Base-by-base conservation (phyloP, 495 filamentous ascomycete species). In the Bacidia gigantensis region DNA sequence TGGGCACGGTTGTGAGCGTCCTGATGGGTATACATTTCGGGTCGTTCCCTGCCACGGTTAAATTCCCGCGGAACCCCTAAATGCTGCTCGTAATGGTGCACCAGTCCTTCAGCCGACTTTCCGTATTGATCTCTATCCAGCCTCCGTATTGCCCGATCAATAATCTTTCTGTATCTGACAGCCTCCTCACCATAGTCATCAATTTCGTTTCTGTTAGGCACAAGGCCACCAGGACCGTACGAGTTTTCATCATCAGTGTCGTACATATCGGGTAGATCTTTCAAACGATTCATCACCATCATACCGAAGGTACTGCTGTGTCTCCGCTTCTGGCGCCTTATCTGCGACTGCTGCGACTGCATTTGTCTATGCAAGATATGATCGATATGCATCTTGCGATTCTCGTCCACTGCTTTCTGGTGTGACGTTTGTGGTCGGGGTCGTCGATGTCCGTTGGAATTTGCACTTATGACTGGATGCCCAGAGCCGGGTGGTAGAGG, bases 391-490 rank as follows among this genome's bases (percentile, higher is more conserved):
- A 92, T 81, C 35, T 81, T 84, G 9, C 93, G 77, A 62, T 95
- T 95, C 44, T 83, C 78, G 58, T 95, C 87, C 2, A 97, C 86
- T 7, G 89, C 92, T 25, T 94, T 72, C 60, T 98, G 92, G 64
- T 98, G 92, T 10, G 87, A 84, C 0, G 92, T 98, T 18, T 94
- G 75, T 2, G 89, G 90, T 3, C 92, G 79, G 2, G 83, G 79
- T n/a, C 83, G 79, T 50, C 81, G 78, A 18, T 49, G 23, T 2
- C 51, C 59, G 25, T 57, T 59, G 9, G 53, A 46, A 3, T 64
- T 61, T 38, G 69, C 64, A 51, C 70, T 76, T n/a, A 76, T 57
- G 3, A 72, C 60, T 26, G 71, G 71, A 58, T 75, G 69, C 21
- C 64, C 60, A 49, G 69, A 67, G 22, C 72, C 69, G 25, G 72